Conservation (phyloP, 352 stramenopile species). For the Globisporangium splendens region DNA sequence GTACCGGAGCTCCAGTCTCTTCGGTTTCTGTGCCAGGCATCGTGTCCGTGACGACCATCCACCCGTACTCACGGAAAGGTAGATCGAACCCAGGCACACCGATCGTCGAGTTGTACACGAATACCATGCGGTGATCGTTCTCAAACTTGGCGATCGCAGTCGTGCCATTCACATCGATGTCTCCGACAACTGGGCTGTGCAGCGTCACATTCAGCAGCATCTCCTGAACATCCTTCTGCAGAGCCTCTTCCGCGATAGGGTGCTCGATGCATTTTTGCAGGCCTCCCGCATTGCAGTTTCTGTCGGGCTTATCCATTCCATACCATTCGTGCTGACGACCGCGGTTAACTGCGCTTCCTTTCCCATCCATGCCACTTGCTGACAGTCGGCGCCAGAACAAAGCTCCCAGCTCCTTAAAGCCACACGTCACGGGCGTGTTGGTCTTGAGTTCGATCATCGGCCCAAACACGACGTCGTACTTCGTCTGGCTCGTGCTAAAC, state of each 20-base stretch:
- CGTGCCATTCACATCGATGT: neutral
- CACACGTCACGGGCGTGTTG: neutral
- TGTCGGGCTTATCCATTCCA: too few species aligned
- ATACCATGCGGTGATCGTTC: neutral
- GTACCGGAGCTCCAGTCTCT: too few species aligned
- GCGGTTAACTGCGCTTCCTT: neutral
- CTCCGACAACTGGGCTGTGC: neutral
- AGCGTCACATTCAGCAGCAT: neutral
- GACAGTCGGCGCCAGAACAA: conserved; percentile 5
- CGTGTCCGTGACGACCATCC: neutral
- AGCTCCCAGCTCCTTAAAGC: neutral
- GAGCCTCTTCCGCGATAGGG: too few species aligned
- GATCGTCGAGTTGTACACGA: neutral
- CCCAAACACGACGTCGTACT: conserved; percentile 1
- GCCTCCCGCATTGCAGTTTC: too few species aligned
- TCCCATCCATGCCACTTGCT: neutral
- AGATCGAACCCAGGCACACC: neutral
- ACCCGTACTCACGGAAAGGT: neutral
- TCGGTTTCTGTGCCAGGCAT: neutral
- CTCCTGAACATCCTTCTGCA: neutral
- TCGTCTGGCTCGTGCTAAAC: conserved; percentile 2
- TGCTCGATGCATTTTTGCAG: too few species aligned
- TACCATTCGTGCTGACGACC: neutral
- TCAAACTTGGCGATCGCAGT: neutral
- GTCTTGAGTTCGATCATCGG: conserved; percentile 8